Conservation (phyloP, 768 basidiomycete genomes). For the Lentinus brumalis region DNA sequence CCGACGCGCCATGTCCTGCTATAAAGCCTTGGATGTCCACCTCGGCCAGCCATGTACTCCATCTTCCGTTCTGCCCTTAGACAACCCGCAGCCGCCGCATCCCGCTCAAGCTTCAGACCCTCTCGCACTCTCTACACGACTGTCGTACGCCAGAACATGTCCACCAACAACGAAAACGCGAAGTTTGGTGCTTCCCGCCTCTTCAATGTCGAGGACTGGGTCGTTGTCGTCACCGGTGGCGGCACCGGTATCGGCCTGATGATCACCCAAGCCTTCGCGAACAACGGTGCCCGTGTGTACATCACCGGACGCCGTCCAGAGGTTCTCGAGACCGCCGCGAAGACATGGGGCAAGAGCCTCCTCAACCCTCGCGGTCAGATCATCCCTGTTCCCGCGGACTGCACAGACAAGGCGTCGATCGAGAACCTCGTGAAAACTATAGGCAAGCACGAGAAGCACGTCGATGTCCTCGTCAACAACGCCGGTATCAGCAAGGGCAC, state of each 20-base stretch:
- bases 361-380: conserved; percentile 32
- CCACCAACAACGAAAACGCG: conserved; percentile 15
- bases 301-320: conserved; percentile 39
- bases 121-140: conserved; percentile 1
- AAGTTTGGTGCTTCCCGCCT: conserved; percentile 25
- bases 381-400: conserved; percentile 31
- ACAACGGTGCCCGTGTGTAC: conserved; percentile 45
- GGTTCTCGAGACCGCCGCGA: conserved; percentile 31
- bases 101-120: not conserved
- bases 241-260: conserved; percentile 45
- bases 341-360: conserved; percentile 30
- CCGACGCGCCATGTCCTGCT: not conserved
- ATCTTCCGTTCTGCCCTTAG: conserved; percentile 9
- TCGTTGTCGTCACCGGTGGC: conserved; percentile 32
- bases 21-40: not conserved
- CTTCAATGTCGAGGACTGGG: conserved; percentile 34
- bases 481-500: conserved; percentile 31
- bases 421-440: conserved; percentile 27
- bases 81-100: not conserved
- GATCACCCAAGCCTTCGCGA: conserved; percentile 44
- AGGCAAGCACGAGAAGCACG: conserved; percentile 29
- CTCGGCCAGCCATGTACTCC: conserved; percentile 1
- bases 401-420: conserved; percentile 33
- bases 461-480: conserved; percentile 39
- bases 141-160: conserved; percentile 5